These are phyloP conservation scores for Flaveria trinervia DNA, from an alignment of 129 eudicot species.

Conservation along the genomic window DNA sequence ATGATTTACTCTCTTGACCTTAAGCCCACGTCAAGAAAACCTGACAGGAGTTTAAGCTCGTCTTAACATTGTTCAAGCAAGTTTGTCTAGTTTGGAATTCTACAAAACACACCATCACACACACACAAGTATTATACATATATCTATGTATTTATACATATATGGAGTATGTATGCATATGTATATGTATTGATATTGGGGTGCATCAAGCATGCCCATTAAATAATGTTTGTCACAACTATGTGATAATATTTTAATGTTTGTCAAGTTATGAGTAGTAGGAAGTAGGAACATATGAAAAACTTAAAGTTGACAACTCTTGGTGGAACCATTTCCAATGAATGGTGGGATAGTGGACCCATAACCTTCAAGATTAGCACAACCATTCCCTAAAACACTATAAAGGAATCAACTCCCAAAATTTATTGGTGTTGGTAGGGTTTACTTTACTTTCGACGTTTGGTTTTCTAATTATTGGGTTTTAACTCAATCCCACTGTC, in stretches of 20 bases:
- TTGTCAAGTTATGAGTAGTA: conserved; percentile 25
- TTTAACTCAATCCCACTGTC: conserved; percentile 16
- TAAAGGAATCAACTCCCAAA: conserved; percentile 16
- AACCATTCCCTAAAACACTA: conserved; percentile 32
- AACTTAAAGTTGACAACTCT: conserved; percentile 33
- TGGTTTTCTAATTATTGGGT: conserved; percentile 10
- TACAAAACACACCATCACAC: no score
- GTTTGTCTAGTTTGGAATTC: no score
- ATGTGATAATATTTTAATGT: conserved; percentile 10
- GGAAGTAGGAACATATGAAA: conserved; percentile 39
- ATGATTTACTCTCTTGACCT: no score
- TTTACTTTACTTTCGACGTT: conserved; percentile 22
- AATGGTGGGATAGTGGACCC: conserved; percentile 32
- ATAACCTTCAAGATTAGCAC: conserved; percentile 30
- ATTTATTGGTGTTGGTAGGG: conserved; percentile 23
- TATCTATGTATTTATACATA: no score
- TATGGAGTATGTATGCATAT: background rate
- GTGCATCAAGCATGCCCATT: background rate
- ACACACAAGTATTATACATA: no score
- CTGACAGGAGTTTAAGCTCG: no score
- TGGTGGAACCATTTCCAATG: conserved; percentile 25
- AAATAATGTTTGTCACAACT: conserved; percentile 5
- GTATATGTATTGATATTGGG: background rate
- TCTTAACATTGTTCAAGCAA: no score
- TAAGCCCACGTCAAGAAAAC: no score